Conservation (phyloP, 208 protist genomes). For the Lotmaria passim region DNA sequence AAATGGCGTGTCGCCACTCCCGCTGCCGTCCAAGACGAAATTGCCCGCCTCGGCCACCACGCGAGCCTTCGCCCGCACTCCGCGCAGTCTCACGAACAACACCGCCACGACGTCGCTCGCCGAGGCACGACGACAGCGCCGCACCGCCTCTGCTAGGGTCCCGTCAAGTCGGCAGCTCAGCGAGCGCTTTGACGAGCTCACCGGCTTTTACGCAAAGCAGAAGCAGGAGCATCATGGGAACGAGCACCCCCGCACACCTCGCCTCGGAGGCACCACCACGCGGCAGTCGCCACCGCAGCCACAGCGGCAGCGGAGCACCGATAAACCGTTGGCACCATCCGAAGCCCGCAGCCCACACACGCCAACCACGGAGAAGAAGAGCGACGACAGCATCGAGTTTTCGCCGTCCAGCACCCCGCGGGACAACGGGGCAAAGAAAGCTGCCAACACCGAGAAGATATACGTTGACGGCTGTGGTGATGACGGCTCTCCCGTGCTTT, state of each 20-base stretch:
- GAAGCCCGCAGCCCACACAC: too few species aligned
- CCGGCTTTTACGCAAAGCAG: conserved; percentile 61
- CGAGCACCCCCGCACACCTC: conserved; percentile 30
- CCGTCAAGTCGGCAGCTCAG: conserved; percentile 67
- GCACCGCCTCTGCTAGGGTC: conserved; percentile 50
- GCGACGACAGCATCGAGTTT: background rate
- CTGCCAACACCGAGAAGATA: too few species aligned
- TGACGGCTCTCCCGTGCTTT: too few species aligned
- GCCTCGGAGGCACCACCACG: background rate
- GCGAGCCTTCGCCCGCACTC: conserved; percentile 9
- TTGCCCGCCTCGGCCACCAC: background rate
- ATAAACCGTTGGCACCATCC: background rate
- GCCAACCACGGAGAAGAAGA: background rate
- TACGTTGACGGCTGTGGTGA: too few species aligned
- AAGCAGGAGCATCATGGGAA: conserved; percentile 28
- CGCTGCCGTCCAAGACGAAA: background rate
- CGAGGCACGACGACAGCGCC: conserved; percentile 30
- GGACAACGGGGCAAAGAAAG: background rate
- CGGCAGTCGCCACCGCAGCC: background rate
- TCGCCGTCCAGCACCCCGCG: background rate
- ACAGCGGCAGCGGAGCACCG: background rate
- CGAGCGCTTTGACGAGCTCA: conserved; percentile 65
- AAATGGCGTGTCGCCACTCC: background rate
- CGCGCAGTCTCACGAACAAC: conserved; percentile 10
- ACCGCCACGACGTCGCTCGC: conserved; percentile 2